Evolutionary conservation across 1,284 basidiomycete species (phyloP), one percentile per base, ranked within the genome.

Genomic region (Schizophyllum commune): DNA sequence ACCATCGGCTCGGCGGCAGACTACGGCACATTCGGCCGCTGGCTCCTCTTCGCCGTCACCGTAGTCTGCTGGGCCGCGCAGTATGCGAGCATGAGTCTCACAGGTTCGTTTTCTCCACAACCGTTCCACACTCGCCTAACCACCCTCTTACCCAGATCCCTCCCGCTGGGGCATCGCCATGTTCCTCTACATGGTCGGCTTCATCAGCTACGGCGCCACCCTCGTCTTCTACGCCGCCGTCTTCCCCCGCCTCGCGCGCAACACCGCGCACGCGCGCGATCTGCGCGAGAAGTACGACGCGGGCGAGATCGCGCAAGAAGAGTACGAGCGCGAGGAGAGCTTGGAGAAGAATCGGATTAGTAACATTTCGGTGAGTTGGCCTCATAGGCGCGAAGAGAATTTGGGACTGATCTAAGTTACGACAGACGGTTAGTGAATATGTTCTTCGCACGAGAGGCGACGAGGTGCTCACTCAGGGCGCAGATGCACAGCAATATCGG

Each of bases 341-440:
- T 69, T 94, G 58, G 87, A 92, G 74, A 90, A 92, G 77, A 94
- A 92, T 68, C 77, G 88, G 60, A 89, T 95, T 63, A 89, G 89
- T 68, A 95, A 95, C 67, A 90, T 92, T 65, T 81, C 57, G 88
- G 87, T 57, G 19, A 19, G 20, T 9, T 27, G 66, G n/a, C 7
- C 52, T n/a, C n/a, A n/a, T n/a, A n/a, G n/a, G n/a, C n/a, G n/a
- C n/a, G n/a, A n/a, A n/a, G n/a, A n/a, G n/a, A n/a, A n/a, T n/a
- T n/a, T n/a, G n/a, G n/a, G n/a, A n/a, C n/a, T n/a, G n/a, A n/a
- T n/a, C n/a, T n/a, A n/a, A n/a, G n/a, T n/a, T n/a, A n/a, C n/a
- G n/a, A 77, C 0, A 70, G 74, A 1, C 56, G 9, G 51, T 55
- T 27, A 34, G n/a, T n/a, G 32, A 39, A 5, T 22, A 13, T 22